Evolutionary conservation across 1,284 basidiomycete genomes (phyloP).

Genomic region (Leccinum pachyderme): DNA sequence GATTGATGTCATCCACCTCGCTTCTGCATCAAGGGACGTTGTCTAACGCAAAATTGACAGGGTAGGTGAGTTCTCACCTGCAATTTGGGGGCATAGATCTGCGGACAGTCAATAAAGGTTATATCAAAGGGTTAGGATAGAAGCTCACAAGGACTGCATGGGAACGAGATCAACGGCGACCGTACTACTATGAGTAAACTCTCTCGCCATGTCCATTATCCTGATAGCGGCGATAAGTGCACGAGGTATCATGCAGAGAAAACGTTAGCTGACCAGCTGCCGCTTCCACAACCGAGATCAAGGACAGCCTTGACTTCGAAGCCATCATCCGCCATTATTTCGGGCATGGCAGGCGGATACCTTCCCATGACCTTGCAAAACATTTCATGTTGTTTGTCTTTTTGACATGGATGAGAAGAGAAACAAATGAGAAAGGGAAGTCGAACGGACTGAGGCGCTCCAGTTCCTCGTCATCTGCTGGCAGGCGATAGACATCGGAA

Average conservation of each 20-base stretch:
- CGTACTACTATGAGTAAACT: constrained; percentile 65
- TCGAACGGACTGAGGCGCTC: constrained; percentile 57
- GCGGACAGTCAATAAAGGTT: constrained; percentile 14
- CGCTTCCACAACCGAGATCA: constrained; percentile 79
- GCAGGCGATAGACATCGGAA: constrained; percentile 72
- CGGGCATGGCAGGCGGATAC: constrained; percentile 55
- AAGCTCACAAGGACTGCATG: constrained; percentile 62
- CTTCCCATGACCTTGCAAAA: constrained; percentile 63
- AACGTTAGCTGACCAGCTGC: constrained; percentile 55
- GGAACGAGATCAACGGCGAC: constrained; percentile 78
- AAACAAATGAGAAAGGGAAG: not conserved
- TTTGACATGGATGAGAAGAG: constrained; percentile 16
- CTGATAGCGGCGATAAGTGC: constrained; percentile 37
- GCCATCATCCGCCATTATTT: constrained; percentile 57
- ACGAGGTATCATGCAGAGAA: constrained; percentile 1
- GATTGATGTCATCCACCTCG: constrained; percentile 80
- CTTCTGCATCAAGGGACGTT: constrained; percentile 45
- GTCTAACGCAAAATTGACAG: constrained; percentile 6
- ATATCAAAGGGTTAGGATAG: constrained; percentile 11
- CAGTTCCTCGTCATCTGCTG: constrained; percentile 74
- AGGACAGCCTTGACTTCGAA: constrained; percentile 59
- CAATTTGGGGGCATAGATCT: constrained; percentile 68
- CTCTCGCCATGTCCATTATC: constrained; percentile 70
- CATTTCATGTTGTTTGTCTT: constrained; percentile 68
- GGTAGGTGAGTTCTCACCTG: constrained; percentile 44